These are phyloP conservation scores for Plasmodium inui DNA, from an alignment of 169 alveolate species.

Conservation along the genomic window DNA sequence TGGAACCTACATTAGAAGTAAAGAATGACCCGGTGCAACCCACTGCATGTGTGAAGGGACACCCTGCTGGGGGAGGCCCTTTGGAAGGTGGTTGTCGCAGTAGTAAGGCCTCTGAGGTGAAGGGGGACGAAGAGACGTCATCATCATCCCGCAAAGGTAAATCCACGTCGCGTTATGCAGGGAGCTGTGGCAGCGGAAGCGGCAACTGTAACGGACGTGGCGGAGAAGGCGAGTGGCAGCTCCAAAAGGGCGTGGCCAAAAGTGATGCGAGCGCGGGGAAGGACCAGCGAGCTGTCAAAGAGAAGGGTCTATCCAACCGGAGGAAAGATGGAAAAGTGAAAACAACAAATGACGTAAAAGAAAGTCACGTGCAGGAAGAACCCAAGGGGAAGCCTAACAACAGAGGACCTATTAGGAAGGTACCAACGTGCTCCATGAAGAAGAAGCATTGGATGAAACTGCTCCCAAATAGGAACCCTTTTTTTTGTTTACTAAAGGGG, in stretches of 20 bases:
- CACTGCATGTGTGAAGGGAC: background rate
- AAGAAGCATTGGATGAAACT: background rate
- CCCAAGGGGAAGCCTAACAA: background rate
- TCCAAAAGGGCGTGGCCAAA: background rate
- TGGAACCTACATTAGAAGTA: background rate
- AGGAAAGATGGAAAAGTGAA: background rate
- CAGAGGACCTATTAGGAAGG: background rate
- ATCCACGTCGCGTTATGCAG: background rate
- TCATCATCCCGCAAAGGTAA: background rate
- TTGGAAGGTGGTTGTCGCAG: background rate
- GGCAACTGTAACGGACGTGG: background rate
- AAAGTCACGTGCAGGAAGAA: background rate
- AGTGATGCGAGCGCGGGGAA: background rate
- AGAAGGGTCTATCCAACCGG: background rate
- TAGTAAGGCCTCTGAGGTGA: background rate
- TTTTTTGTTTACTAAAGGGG: background rate
- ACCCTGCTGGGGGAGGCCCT: background rate
- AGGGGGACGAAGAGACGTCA: background rate
- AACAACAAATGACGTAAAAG: background rate
- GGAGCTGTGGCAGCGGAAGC: background rate
- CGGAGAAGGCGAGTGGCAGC: background rate
- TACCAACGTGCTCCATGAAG: background rate
- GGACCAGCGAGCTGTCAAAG: background rate
- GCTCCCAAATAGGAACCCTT: background rate
- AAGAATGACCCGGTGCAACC: background rate